A percentile compares a stretch with the other conserved stretches of the same genome.
These are phyloP conservation scores for Penicillium sp. DNA, from an alignment of 2,329 filamentous ascomycete genomes.

Conservation along the genomic window DNA sequence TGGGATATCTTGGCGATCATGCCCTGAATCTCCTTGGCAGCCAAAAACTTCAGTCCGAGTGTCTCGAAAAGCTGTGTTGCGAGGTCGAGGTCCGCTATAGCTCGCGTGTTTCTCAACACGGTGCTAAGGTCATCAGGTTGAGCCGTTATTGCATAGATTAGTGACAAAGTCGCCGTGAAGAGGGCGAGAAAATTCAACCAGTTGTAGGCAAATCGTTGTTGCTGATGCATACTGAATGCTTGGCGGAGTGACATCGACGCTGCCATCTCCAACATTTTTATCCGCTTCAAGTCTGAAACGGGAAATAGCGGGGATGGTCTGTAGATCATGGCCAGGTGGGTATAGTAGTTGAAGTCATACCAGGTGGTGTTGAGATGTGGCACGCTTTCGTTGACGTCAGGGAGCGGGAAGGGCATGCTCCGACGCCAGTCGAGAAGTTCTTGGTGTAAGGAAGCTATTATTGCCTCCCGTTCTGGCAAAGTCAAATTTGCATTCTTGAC, in stretches of 20 bases:
- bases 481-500: neutral
- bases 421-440: slow-evolving; percentile 49
- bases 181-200: neutral
- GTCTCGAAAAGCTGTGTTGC: neutral
- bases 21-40: neutral
- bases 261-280: neutral
- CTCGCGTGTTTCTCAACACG: neutral
- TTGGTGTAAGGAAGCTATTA: slow-evolving; percentile 27
- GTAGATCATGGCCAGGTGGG: slow-evolving; percentile 48
- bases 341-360: slow-evolving; percentile 53
- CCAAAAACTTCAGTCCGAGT: neutral
- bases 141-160: neutral
- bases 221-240: neutral
- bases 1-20: neutral
- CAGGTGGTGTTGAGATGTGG: slow-evolving; percentile 48
- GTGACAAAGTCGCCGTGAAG: neutral
- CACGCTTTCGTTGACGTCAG: slow-evolving; percentile 40
- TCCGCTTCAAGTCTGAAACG: neutral
- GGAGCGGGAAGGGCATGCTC: slow-evolving; percentile 48
- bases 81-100: neutral
- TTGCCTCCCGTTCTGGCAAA: neutral
- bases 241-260: neutral
- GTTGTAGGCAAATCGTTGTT: neutral
- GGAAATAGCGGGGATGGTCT: slow-evolving; percentile 44
- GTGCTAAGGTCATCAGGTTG: neutral